phyloP scores from a whole-genome alignment of 345 rosid genomes.

The Gossypium rotundifolium region DNA sequence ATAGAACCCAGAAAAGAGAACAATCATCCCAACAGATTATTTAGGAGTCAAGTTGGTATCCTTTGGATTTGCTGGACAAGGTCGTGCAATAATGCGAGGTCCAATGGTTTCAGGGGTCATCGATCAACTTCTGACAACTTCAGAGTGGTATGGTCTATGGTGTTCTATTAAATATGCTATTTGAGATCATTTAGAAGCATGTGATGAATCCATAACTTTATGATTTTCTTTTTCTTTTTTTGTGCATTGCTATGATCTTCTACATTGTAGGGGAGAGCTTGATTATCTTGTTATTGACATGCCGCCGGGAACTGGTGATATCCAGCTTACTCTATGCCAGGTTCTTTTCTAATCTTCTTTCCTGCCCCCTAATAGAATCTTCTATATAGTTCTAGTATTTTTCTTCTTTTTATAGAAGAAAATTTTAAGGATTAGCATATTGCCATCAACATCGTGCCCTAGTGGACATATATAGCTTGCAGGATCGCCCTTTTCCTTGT shows the following conservation, averaged over 20 bases:
- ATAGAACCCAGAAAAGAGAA: constrained; percentile 80
- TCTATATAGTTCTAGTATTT: not conserved
- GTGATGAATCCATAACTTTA: not conserved
- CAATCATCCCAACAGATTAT: constrained; percentile 89
- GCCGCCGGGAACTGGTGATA: constrained; percentile 99
- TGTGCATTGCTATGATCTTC: constrained; percentile 5
- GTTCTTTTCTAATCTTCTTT: constrained; percentile 26
- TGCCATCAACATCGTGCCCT: not conserved
- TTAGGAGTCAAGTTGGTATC: constrained; percentile 93
- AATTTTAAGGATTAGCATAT: not conserved
- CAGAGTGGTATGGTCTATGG: constrained; percentile 82
- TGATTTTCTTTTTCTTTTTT: not conserved
- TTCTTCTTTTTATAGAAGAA: not conserved
- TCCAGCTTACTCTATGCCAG: constrained; percentile 95
- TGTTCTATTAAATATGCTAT: constrained; percentile 8
- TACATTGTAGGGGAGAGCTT: constrained; percentile 78
- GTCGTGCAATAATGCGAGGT: constrained; percentile 95
- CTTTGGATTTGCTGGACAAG: constrained; percentile 96
- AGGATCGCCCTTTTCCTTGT: not conserved
- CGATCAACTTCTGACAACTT: constrained; percentile 80
- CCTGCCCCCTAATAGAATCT: not conserved
- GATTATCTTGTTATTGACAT: constrained; percentile 97
- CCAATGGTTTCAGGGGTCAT: constrained; percentile 99
- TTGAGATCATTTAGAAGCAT: not conserved
- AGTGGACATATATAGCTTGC: not conserved